These are phyloP conservation scores for Chlamydomonas asymmetrica DNA, from an alignment of 139 green algal genomes.

Conservation along the genomic window DNA sequence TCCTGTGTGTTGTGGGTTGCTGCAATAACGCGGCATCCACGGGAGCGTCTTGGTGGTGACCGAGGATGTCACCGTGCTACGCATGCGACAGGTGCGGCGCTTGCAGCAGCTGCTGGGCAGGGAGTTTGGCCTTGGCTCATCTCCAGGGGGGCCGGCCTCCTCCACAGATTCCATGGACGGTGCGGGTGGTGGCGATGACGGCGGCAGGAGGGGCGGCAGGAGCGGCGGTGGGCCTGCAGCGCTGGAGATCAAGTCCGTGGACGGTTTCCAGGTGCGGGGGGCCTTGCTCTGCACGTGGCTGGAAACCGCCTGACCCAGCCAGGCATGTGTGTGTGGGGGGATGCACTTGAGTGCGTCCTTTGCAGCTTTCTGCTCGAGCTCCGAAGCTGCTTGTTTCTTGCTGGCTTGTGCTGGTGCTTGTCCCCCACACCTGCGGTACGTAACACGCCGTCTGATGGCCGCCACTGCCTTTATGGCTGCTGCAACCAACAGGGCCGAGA, in stretches of 20 bases:
- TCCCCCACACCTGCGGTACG: no score
- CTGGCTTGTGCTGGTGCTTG: background rate
- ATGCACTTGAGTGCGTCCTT: background rate
- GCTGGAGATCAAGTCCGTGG: slow-evolving; percentile 64
- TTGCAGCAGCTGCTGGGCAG: slow-evolving; percentile 24
- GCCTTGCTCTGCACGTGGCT: no score
- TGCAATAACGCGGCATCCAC: no score
- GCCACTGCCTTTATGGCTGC: no score
- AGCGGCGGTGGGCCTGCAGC: background rate
- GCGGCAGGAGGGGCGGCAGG: background rate
- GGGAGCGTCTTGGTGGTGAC: no score
- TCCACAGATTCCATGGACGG: background rate
- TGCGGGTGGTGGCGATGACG: background rate
- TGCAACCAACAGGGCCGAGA: slow-evolving; percentile 79
- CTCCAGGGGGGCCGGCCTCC: background rate
- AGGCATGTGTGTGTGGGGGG: no score
- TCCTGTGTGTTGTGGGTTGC: no score
- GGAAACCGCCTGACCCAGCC: no score
- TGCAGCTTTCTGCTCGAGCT: background rate
- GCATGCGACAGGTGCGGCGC: slow-evolving; percentile 19
- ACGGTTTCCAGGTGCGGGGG: slow-evolving; percentile 72
- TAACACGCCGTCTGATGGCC: no score
- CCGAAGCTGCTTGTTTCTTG: background rate
- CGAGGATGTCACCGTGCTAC: no score
- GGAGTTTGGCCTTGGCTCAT: background rate